These are phyloP conservation scores for Solanum rostratum DNA, from an alignment of 257 asterid species.

Conservation along the genomic window DNA sequence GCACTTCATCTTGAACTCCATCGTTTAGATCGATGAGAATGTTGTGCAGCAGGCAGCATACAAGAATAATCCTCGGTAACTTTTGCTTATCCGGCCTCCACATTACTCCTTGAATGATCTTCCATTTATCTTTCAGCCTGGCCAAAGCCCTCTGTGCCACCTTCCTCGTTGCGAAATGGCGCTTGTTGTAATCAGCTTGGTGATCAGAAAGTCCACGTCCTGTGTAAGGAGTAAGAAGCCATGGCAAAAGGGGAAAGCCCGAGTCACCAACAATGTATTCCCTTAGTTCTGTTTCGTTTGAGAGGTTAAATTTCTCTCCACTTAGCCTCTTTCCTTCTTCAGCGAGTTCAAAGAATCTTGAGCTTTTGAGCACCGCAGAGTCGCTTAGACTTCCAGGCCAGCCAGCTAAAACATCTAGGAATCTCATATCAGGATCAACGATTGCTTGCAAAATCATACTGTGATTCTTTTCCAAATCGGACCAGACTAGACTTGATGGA, in stretches of 20 bases:
- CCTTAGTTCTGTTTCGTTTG: not conserved
- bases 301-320: slow-evolving; percentile 1
- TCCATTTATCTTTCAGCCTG: slow-evolving; percentile 18
- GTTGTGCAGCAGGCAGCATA: slow-evolving; percentile 17
- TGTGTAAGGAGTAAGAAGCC: slow-evolving; percentile 20
- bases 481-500: slow-evolving; percentile 7
- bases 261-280: slow-evolving; percentile 14
- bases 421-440: slow-evolving; percentile 17
- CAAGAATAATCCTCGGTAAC: slow-evolving; percentile 13
- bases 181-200: slow-evolving; percentile 5
- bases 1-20: not conserved
- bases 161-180: slow-evolving; percentile 6
- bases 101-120: slow-evolving; percentile 9
- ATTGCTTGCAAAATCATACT: slow-evolving; percentile 15
- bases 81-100: slow-evolving; percentile 15
- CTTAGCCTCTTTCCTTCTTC: slow-evolving; percentile 7
- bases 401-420: slow-evolving; percentile 10
- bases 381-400: slow-evolving; percentile 15
- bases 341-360: not conserved
- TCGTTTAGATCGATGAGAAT: slow-evolving; percentile 14
- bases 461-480: slow-evolving; percentile 6
- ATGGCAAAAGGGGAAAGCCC: slow-evolving; percentile 21
- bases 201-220: not conserved
- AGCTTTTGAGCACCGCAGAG: not conserved
- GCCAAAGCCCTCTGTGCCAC: slow-evolving; percentile 14